These are phyloP conservation scores for Xylaria digitata DNA, from an alignment of 2,329 filamentous ascomycete species.

Conservation along the genomic window DNA sequence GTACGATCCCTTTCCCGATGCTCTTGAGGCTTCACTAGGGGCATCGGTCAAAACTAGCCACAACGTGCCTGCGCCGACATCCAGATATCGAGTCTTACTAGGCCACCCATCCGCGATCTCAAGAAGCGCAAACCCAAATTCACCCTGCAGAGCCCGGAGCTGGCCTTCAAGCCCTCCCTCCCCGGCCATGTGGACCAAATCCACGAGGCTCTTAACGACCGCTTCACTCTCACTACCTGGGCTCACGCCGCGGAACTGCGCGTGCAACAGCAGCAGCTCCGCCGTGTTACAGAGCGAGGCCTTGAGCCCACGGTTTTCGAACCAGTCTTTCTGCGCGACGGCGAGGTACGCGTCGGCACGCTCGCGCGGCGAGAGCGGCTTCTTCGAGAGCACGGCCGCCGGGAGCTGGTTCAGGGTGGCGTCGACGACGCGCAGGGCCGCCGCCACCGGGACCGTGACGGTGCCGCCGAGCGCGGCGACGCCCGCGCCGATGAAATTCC, in stretches of 20 bases:
- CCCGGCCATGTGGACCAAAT: constrained; percentile 12
- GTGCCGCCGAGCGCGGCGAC: constrained; percentile 51
- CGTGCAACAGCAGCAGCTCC: constrained; percentile 23
- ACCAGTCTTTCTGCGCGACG: constrained; percentile 59
- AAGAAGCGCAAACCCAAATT: constrained; percentile 29
- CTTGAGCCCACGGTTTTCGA: constrained; percentile 53
- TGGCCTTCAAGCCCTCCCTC: constrained; percentile 21
- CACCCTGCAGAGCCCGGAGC: constrained; percentile 20
- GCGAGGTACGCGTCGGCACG: constrained; percentile 56
- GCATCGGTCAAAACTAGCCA: constrained; percentile 36
- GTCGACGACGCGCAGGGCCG: constrained; percentile 53
- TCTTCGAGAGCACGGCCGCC: constrained; percentile 48
- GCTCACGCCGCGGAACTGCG: not conserved
- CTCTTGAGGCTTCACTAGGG: not conserved
- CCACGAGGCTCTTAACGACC: constrained; percentile 19
- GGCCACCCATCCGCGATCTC: constrained; percentile 15
- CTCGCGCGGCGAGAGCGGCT: constrained; percentile 56
- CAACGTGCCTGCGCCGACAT: constrained; percentile 30
- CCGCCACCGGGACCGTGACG: constrained; percentile 54
- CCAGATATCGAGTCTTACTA: constrained; percentile 7
- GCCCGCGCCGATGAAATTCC: constrained; percentile 56
- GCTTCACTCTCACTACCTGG: not conserved
- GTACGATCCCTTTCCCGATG: not conserved
- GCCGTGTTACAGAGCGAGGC: constrained; percentile 21
- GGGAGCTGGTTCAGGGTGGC: constrained; percentile 53